Evolutionary conservation across 495 filamentous ascomycete genomes (phyloP).

Genomic region (Acidomyces sp.): DNA sequence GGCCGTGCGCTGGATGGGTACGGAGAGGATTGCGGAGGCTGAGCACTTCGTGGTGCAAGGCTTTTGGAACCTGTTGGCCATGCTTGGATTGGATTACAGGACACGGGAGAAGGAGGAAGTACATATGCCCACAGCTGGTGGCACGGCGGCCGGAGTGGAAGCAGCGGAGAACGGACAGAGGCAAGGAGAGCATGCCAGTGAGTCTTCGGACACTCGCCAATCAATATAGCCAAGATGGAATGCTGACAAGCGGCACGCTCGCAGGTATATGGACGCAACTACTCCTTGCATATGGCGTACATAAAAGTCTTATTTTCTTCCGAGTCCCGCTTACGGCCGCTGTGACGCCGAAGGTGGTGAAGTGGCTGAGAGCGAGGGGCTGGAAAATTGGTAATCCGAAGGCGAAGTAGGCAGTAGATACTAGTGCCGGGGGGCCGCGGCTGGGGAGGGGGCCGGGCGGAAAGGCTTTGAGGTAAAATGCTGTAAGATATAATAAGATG

Average conservation of each 20-base stretch:
- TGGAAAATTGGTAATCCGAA: slow-evolving; percentile 55
- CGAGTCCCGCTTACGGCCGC: slow-evolving; percentile 81
- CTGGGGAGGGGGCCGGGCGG: too few relatives aligned
- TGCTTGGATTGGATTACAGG: slow-evolving; percentile 30
- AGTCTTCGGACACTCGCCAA: too few relatives aligned
- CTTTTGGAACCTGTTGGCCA: slow-evolving; percentile 36
- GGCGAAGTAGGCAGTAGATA: slow-evolving; percentile 1
- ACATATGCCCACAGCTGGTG: neutral
- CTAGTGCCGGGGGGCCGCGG: too few relatives aligned
- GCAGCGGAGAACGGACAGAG: slow-evolving; percentile 1
- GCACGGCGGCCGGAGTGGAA: neutral
- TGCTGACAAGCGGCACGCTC: neutral
- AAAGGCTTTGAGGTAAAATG: too few relatives aligned
- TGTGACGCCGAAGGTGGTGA: slow-evolving; percentile 77
- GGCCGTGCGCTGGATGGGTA: slow-evolving; percentile 67
- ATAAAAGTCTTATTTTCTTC: slow-evolving; percentile 96
- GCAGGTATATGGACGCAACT: slow-evolving; percentile 74
- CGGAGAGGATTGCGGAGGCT: slow-evolving; percentile 63
- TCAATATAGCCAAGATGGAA: neutral
- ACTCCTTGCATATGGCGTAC: slow-evolving; percentile 87
- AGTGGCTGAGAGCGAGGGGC: slow-evolving; percentile 71
- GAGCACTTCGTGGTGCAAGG: slow-evolving; percentile 33
- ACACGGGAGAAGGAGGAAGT: slow-evolving; percentile 4
- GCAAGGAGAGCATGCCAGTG: neutral
- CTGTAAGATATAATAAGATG: too few relatives aligned